Percentiles rank a stretch among this genome's conserved stretches.
Evolutionary conservation across 345 rosid genomes (phyloP).

Genomic region (Eucalyptus sp.): DNA sequence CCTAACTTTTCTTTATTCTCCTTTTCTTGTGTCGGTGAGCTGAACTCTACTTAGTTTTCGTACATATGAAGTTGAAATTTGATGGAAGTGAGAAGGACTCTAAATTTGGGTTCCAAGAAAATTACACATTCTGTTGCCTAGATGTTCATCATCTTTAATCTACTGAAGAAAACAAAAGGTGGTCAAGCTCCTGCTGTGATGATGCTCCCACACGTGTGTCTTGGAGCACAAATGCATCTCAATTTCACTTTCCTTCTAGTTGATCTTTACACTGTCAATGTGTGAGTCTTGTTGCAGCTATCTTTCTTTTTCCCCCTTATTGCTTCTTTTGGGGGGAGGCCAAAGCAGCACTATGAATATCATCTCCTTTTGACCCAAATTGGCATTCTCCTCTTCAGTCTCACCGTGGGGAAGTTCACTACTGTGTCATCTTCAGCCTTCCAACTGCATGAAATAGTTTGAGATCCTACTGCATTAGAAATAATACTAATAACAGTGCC

Average conservation of each 20-base stretch:
- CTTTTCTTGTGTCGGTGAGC: not conserved
- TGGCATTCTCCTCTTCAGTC: slow-evolving; percentile 84
- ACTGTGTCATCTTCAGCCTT: slow-evolving; percentile 70
- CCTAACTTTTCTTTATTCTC: not conserved
- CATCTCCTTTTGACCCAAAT: slow-evolving; percentile 66
- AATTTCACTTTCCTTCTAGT: not conserved
- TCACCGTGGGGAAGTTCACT: slow-evolving; percentile 85
- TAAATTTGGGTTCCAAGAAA: not conserved
- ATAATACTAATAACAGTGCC: not conserved
- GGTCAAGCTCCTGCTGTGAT: not conserved
- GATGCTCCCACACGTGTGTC: slow-evolving; percentile 7
- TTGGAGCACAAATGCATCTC: not conserved
- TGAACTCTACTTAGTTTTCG: not conserved
- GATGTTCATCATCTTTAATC: not conserved
- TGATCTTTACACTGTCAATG: not conserved
- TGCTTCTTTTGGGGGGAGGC: not conserved
- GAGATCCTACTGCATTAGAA: not conserved
- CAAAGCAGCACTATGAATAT: not conserved
- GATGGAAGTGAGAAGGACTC: not conserved
- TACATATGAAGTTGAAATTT: not conserved
- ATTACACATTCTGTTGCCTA: not conserved
- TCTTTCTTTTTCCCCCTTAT: not conserved
- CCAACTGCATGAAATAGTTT: slow-evolving; percentile 43
- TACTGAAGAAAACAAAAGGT: not conserved
- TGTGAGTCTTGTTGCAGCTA: not conserved